phyloP scores from a whole-genome alignment of 2,329 filamentous ascomycete genomes.

The Stachybotrys chartarum region DNA sequence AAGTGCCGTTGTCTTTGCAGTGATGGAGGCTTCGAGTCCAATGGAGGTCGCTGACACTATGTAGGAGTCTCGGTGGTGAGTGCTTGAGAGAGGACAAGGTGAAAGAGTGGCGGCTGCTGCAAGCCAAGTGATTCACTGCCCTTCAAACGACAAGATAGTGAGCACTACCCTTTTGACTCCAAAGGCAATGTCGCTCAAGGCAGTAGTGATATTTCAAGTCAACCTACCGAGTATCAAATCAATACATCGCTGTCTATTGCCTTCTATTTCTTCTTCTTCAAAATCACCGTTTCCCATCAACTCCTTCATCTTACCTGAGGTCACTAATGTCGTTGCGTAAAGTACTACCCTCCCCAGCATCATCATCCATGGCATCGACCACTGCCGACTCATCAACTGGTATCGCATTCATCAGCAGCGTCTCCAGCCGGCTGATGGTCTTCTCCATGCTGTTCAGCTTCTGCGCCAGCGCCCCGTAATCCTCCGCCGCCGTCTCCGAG shows the following conservation, averaged over 20 bases:
- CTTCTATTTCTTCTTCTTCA: background rate
- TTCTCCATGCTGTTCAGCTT: constrained; percentile 44
- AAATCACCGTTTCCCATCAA: background rate
- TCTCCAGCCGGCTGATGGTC: constrained; percentile 39
- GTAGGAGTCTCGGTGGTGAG: no score
- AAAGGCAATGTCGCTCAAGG: no score
- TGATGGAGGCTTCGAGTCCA: no score
- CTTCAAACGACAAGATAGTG: no score
- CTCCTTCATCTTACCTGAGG: constrained; percentile 3
- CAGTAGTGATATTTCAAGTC: no score
- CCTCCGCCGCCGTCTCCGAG: constrained; percentile 30
- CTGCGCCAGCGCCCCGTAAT: constrained; percentile 33
- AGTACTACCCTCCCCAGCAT: constrained; percentile 20
- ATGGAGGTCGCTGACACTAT: no score
- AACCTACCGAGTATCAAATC: no score
- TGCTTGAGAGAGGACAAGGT: no score
- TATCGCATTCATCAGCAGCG: constrained; percentile 34
- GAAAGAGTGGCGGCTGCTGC: no score
- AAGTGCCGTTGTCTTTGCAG: background rate
- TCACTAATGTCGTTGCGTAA: constrained; percentile 14
- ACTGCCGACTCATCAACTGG: constrained; percentile 18
- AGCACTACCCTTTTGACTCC: no score
- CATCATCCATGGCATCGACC: constrained; percentile 16
- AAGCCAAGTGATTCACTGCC: no score
- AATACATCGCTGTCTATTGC: background rate